These are phyloP conservation scores for Pelargonium nanum DNA, from an alignment of 345 rosid species.

Conservation along the genomic window DNA sequence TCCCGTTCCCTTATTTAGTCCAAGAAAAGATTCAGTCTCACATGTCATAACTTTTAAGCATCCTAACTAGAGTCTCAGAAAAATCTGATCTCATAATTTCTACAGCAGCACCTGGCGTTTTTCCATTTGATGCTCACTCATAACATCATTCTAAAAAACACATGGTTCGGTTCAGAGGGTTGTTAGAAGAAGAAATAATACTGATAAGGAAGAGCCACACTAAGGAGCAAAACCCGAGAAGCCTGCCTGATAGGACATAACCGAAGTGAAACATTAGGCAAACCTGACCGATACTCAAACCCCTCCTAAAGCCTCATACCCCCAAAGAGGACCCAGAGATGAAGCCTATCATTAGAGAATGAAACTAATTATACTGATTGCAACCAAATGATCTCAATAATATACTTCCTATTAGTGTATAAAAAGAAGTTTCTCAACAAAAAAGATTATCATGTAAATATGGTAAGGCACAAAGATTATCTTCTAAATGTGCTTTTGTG, in stretches of 20 bases:
- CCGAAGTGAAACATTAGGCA: neutral
- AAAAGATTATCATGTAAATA: conserved; percentile 33
- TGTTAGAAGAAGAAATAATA: neutral
- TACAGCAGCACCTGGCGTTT: neutral
- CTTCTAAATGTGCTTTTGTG: conserved; percentile 30
- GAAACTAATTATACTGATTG: too few species aligned
- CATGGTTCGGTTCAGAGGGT: conserved; percentile 10
- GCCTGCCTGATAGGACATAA: neutral
- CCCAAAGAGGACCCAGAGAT: too few species aligned
- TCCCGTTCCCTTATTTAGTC: too few species aligned
- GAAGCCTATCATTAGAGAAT: too few species aligned
- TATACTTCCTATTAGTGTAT: conserved; percentile 15
- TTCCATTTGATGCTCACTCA: neutral
- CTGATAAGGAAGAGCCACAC: neutral
- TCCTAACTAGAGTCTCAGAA: neutral
- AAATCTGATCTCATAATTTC: neutral
- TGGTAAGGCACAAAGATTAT: conserved; percentile 43
- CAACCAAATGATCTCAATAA: neutral
- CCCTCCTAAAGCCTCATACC: too few species aligned
- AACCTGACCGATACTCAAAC: too few species aligned
- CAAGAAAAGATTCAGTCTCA: too few species aligned
- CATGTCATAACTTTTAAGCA: too few species aligned
- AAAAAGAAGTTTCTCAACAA: conserved; percentile 32
- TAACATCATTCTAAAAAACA: neutral
- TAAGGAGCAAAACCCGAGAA: neutral